Evolutionary conservation across 441 rosid species (phyloP).

Genomic region (Monsonia emarginata): DNA sequence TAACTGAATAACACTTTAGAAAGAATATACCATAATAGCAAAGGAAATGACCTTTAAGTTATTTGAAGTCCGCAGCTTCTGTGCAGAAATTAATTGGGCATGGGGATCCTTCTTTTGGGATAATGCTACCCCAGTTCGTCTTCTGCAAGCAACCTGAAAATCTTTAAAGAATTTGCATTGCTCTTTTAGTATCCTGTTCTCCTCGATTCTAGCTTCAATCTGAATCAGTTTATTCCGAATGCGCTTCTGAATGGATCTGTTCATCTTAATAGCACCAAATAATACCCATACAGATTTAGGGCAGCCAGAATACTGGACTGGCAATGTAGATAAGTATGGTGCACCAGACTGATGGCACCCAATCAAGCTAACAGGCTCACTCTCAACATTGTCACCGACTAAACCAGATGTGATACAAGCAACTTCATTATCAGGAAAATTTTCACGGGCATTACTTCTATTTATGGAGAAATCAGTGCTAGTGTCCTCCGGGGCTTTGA

Average conservation of each 20-base stretch:
- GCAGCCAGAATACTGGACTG: slow-evolving; percentile 35
- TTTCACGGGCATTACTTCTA: slow-evolving; percentile 29
- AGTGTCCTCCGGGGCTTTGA: slow-evolving; percentile 22
- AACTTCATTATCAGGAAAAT: slow-evolving; percentile 30
- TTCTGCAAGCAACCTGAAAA: slow-evolving; percentile 65
- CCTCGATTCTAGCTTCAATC: slow-evolving; percentile 71
- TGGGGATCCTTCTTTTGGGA: slow-evolving; percentile 71
- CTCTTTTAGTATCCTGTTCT: slow-evolving; percentile 62
- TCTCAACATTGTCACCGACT: slow-evolving; percentile 24
- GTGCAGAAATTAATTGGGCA: slow-evolving; percentile 49
- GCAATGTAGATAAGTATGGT: slow-evolving; percentile 21
- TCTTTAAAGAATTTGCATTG: slow-evolving; percentile 58
- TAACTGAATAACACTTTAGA: background rate
- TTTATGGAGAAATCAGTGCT: slow-evolving; percentile 25
- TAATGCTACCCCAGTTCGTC: slow-evolving; percentile 46
- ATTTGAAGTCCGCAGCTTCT: slow-evolving; percentile 23
- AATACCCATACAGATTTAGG: slow-evolving; percentile 56
- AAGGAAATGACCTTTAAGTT: slow-evolving; percentile 43
- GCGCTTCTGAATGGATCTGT: slow-evolving; percentile 67
- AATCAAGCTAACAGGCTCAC: slow-evolving; percentile 14
- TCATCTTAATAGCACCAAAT: slow-evolving; percentile 64
- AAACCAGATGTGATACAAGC: slow-evolving; percentile 17
- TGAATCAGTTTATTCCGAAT: slow-evolving; percentile 50
- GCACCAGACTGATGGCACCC: slow-evolving; percentile 24
- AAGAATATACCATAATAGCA: slow-evolving; percentile 6